Evolutionary conservation across 2,329 filamentous ascomycete genomes (phyloP).

Genomic region (Clonostachys byssicola): DNA sequence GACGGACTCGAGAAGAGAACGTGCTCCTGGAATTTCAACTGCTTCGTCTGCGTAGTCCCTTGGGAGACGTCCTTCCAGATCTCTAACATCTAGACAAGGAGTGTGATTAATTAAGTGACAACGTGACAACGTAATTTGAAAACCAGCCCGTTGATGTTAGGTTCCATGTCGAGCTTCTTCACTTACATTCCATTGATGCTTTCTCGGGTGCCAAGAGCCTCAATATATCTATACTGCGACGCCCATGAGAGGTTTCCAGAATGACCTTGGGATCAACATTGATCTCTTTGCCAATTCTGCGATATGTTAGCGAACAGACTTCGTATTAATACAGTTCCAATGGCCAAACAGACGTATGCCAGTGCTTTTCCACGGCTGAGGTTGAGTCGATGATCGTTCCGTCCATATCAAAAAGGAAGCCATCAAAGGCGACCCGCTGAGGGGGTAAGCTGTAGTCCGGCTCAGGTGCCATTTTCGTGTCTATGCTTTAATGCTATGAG

Average conservation of each 20-base stretch:
- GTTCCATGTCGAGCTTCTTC: neutral
- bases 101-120: neutral
- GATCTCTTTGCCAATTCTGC: slow-evolving; percentile 75
- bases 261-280: slow-evolving; percentile 82
- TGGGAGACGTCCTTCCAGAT: slow-evolving; percentile 76
- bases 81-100: slow-evolving; percentile 60
- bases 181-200: slow-evolving; percentile 90
- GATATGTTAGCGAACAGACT: neutral
- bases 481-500: neutral
- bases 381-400: slow-evolving; percentile 83
- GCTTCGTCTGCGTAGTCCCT: slow-evolving; percentile 73
- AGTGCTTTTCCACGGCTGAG: slow-evolving; percentile 71
- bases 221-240: slow-evolving; percentile 83
- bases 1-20: slow-evolving; percentile 63
- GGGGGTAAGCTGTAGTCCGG: slow-evolving; percentile 33
- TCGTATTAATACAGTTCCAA: neutral
- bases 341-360: slow-evolving; percentile 53
- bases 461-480: slow-evolving; percentile 8
- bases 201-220: slow-evolving; percentile 75
- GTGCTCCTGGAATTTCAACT: slow-evolving; percentile 79
- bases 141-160: too few relatives aligned
- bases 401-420: slow-evolving; percentile 72
- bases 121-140: too few relatives aligned
- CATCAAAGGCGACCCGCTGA: slow-evolving; percentile 43
- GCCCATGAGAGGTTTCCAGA: slow-evolving; percentile 85